Evolutionary conservation across 2,329 filamentous ascomycete genomes (phyloP).

Genomic region (Fusarium marasasianum): DNA sequence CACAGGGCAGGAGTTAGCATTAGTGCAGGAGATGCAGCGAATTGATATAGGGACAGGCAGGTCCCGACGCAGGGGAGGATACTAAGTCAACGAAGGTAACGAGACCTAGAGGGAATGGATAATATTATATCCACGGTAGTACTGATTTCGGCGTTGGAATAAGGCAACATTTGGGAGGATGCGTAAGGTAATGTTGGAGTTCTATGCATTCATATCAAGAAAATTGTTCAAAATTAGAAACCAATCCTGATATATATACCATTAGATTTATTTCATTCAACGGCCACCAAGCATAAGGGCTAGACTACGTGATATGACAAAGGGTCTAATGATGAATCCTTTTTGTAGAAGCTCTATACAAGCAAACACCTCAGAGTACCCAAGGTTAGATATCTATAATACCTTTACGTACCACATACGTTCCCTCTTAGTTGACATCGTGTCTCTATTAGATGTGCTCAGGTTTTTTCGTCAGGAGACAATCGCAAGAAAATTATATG

Average conservation of each 20-base stretch:
- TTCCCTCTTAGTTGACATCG: background rate
- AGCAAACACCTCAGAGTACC: background rate
- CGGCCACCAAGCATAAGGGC: background rate
- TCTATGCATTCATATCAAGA: background rate
- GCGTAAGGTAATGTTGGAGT: constrained; percentile 23
- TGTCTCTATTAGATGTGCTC: background rate
- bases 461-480: background rate
- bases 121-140: constrained; percentile 28
- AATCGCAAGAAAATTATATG: background rate
- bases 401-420: background rate
- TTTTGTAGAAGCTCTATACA: background rate
- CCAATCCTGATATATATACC: constrained; percentile 6
- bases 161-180: constrained; percentile 7
- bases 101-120: constrained; percentile 36
- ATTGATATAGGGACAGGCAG: constrained; percentile 73
- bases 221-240: constrained; percentile 9
- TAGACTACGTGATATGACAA: background rate
- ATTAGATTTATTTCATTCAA: background rate
- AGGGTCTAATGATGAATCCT: background rate
- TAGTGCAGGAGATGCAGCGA: constrained; percentile 76
- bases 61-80: constrained; percentile 60
- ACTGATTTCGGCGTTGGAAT: constrained; percentile 33
- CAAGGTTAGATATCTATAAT: background rate
- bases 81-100: constrained; percentile 44
- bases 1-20: constrained; percentile 61